Evolutionary conservation across 73 alveolate species (phyloP).

Genomic region (Paramecium tetraurelia): DNA sequence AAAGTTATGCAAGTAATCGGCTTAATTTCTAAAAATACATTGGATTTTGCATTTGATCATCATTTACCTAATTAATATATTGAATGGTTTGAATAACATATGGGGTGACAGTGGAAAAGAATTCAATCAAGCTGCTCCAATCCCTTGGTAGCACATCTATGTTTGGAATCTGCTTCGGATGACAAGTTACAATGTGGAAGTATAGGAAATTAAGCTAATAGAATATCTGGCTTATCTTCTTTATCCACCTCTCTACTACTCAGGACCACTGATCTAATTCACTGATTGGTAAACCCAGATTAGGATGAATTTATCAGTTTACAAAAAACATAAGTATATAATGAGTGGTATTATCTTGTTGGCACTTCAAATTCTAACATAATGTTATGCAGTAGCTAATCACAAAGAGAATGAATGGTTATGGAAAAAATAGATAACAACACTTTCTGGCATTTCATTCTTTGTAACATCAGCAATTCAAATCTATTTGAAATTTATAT

Average conservation of each 20-base stretch:
- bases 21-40: background rate
- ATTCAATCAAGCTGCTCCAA: background rate
- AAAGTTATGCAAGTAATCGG: background rate
- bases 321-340: background rate
- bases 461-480: background rate
- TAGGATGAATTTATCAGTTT: background rate
- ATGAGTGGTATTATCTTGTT: background rate
- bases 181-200: slow-evolving; percentile 3
- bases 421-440: background rate
- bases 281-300: background rate
- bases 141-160: background rate
- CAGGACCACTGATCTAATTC: slow-evolving; percentile 5
- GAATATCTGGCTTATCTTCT: slow-evolving; percentile 16
- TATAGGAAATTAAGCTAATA: background rate
- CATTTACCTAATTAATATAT: background rate
- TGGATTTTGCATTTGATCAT: slow-evolving; percentile 10
- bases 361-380: background rate
- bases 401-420: background rate
- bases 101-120: background rate
- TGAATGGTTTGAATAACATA: background rate
- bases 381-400: background rate
- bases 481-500: background rate
- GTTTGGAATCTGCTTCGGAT: background rate
- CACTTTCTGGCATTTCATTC: background rate
- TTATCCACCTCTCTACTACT: slow-evolving; percentile 6